A percentile compares a stretch with the other conserved stretches of the same genome.
Conservation (phyloP, 192 early-diverging fungal species). For the Allomyces arbusculus region DNA sequence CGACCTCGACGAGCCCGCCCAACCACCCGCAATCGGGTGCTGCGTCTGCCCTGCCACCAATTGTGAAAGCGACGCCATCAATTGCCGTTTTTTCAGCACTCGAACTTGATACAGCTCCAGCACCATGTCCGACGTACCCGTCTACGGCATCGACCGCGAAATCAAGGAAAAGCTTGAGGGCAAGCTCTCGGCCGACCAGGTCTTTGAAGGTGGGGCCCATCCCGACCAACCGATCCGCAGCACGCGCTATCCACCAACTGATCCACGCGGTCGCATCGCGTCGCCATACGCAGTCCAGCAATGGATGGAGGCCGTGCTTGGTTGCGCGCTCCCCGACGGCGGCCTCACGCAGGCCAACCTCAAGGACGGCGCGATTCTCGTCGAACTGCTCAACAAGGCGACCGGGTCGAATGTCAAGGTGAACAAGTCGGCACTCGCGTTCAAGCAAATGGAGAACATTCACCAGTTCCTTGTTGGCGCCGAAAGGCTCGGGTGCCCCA, state of each 20-base stretch:
- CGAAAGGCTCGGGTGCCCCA: slow-evolving; percentile 43
- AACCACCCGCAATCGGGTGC: no score
- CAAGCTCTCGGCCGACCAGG: slow-evolving; percentile 14
- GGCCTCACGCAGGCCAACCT: slow-evolving; percentile 41
- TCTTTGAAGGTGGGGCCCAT: neutral
- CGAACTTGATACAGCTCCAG: no score
- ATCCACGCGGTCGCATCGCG: no score
- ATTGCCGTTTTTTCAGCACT: no score
- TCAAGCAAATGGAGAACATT: slow-evolving; percentile 79
- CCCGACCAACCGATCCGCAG: slow-evolving; percentile 16
- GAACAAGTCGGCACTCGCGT: slow-evolving; percentile 46
- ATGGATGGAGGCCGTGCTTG: slow-evolving; percentile 45
- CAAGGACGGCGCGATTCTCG: slow-evolving; percentile 53
- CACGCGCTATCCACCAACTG: no score
- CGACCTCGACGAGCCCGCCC: no score
- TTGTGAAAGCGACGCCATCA: no score
- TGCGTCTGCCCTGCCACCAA: no score
- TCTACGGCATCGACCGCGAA: slow-evolving; percentile 31
- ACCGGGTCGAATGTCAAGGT: slow-evolving; percentile 31
- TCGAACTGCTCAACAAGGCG: slow-evolving; percentile 38
- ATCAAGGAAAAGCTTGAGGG: slow-evolving; percentile 13
- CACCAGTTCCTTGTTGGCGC: slow-evolving; percentile 40
- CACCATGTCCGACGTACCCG: slow-evolving; percentile 5
- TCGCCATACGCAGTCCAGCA: slow-evolving; percentile 19
- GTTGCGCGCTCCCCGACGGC: slow-evolving; percentile 24